These are phyloP conservation scores for Amoebophrya sp. DNA, from an alignment of 169 alveolate species.

Conservation along the genomic window DNA sequence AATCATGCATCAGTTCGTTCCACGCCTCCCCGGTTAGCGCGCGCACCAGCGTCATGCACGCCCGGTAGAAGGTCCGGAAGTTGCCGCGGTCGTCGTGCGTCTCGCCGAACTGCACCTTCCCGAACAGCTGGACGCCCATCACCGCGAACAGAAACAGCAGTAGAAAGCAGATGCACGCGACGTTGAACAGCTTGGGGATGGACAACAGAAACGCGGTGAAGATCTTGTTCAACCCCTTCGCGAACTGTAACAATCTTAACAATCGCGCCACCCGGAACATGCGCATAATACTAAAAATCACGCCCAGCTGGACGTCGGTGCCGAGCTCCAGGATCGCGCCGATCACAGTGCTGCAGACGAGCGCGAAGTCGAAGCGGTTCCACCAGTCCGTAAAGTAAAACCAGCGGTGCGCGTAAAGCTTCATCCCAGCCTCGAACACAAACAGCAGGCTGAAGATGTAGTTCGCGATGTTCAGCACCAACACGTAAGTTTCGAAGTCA, in stretches of 20 bases:
- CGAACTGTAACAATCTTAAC: conserved; percentile 15
- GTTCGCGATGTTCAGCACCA: background rate
- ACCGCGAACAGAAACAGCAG: conserved; percentile 20
- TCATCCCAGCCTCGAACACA: conserved; percentile 11
- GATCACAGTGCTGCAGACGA: background rate
- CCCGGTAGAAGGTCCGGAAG: conserved; percentile 10
- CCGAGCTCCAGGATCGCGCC: background rate
- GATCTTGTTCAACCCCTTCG: conserved; percentile 19
- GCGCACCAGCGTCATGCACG: conserved; percentile 2
- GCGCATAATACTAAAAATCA: background rate
- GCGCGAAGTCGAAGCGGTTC: conserved; percentile 25
- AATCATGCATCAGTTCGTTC: conserved; percentile 7
- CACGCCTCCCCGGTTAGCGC: conserved; percentile 7
- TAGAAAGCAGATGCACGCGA: background rate
- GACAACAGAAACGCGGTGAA: conserved; percentile 17
- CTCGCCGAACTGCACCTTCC: background rate
- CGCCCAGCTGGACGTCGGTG: background rate
- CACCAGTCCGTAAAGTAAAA: conserved; percentile 18
- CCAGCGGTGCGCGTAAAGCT: conserved; percentile 22
- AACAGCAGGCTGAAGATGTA: conserved; percentile 10
- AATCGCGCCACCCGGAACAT: conserved; percentile 19
- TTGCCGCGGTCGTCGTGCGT: conserved; percentile 10
- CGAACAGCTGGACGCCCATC: conserved; percentile 1
- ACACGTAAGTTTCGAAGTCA: no score
- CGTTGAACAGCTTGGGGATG: conserved; percentile 20